Evolutionary conservation across 257 asterid genomes (phyloP), one percentile per base, ranked within the genome.

Genomic region (Anisodus tanguticus): DNA sequence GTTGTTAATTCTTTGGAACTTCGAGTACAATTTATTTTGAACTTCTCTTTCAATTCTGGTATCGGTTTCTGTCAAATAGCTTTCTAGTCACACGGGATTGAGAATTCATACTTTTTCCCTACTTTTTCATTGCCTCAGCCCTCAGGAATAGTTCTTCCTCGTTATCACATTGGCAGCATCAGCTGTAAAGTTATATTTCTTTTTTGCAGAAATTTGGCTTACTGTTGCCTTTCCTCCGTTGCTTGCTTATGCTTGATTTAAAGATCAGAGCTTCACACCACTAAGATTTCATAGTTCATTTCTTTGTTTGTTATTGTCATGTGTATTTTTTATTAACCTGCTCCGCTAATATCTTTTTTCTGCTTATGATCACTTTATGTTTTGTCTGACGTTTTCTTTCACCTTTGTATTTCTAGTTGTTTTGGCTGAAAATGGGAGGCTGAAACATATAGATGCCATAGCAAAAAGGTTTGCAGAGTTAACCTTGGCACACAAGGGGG

Each of bases 401-500:
- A n/a, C 85, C 57, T 83, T 74, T 22, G 64, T 81, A 86, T 83
- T 63, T 83, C 83, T 86, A 94, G 99, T 86, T 85, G 83, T 96
- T 82, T 86, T 90, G 72, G 98, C 99, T 74, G 94, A 92, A 83
- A 76, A 72, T 82, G 99, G 97, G 89, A 92, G 98, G 92, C 91
- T 94, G 91, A 88, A 86, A 85, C 85, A 89, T 60, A 26, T 94
- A 17, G 90, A 90, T 4, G 93, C 89, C 78, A 92, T 93, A 0
- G 87, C 84, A 9, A 88, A 80, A 85, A 86, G 90, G 82, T 95
- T 95, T 86, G 80, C 92, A 17, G 95, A 93, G 91, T 89, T 93
- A 83, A 92, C 94, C 85, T 91, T 95, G 98, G 97, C 97, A 78
- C 98, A 92, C 81, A 91, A 88, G 90, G 98, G 98, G 72, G 98